Conservation (phyloP, 2,329 filamentous ascomycete genomes). For the Exophiala spinifera region DNA sequence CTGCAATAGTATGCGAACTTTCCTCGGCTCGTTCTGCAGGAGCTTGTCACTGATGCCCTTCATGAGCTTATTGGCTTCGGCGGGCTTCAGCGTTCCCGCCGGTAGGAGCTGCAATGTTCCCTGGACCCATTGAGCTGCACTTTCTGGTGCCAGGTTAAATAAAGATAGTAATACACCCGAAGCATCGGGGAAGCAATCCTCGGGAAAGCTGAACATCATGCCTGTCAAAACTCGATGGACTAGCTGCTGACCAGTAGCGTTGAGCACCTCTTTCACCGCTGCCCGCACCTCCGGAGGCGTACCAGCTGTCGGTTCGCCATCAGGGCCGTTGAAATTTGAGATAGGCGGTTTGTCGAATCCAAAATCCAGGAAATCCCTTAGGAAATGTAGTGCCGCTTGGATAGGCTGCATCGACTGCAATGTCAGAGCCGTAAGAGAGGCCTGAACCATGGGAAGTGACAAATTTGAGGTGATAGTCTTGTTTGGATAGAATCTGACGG, state of each 20-base stretch:
- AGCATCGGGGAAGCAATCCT: slow-evolving; percentile 91
- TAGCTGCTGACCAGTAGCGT: slow-evolving; percentile 69
- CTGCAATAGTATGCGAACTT: slow-evolving; percentile 80
- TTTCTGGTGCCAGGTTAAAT: slow-evolving; percentile 78
- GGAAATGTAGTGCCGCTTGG: slow-evolving; percentile 86
- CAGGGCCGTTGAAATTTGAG: slow-evolving; percentile 57
- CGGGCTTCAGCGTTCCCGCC: slow-evolving; percentile 71
- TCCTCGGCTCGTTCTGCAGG: slow-evolving; percentile 65
- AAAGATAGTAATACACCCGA: slow-evolving; percentile 87
- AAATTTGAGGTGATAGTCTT: slow-evolving; percentile 76
- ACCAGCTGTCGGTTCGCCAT: slow-evolving; percentile 55
- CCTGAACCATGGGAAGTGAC: slow-evolving; percentile 78
- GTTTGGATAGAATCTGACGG: slow-evolving; percentile 86
- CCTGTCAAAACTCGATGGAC: slow-evolving; percentile 89
- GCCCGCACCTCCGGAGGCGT: slow-evolving; percentile 68
- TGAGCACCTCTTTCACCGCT: slow-evolving; percentile 69
- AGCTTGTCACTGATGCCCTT: slow-evolving; percentile 77
- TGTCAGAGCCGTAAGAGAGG: slow-evolving; percentile 79
- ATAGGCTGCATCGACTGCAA: slow-evolving; percentile 90
- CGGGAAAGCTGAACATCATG: slow-evolving; percentile 99
- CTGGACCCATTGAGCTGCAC: slow-evolving; percentile 79
- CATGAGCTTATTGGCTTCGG: slow-evolving; percentile 78
- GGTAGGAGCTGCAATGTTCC: slow-evolving; percentile 81
- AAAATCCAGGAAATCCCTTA: slow-evolving; percentile 87
- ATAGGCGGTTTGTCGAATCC: slow-evolving; percentile 67